A percentile compares a stretch with the other conserved stretches of the same genome.
Conservation (phyloP, 352 stramenopile genomes). For the Phytophthora cryptogea region DNA sequence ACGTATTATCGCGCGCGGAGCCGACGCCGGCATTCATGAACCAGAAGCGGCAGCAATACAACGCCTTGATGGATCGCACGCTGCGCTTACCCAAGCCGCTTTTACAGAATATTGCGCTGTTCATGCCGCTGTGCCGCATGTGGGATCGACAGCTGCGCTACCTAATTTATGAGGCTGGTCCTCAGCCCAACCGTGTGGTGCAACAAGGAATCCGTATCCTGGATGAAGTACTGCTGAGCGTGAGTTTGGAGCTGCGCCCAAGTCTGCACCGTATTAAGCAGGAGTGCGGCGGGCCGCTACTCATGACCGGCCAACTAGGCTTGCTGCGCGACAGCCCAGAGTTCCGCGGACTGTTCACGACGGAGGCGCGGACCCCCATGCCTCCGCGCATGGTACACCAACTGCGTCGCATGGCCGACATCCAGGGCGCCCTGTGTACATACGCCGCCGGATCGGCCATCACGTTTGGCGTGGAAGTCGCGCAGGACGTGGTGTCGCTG, state of each 20-base stretch:
- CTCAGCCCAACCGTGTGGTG: constrained; percentile 79
- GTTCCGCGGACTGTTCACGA: constrained; percentile 66
- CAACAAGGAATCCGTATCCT: constrained; percentile 80
- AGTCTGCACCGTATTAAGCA: constrained; percentile 59
- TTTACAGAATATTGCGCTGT: constrained; percentile 79
- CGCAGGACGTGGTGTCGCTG: constrained; percentile 76
- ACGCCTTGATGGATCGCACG: constrained; percentile 66
- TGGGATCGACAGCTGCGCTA: constrained; percentile 86
- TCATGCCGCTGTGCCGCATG: constrained; percentile 70
- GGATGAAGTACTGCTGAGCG: constrained; percentile 81
- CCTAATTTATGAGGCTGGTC: constrained; percentile 71
- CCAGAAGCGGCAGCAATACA: constrained; percentile 46
- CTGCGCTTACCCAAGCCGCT: constrained; percentile 79
- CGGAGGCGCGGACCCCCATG: constrained; percentile 55
- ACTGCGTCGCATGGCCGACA: constrained; percentile 75
- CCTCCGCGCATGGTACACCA: constrained; percentile 56
- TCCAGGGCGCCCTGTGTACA: constrained; percentile 71
- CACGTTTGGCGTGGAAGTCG: constrained; percentile 79
- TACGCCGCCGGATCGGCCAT: constrained; percentile 70
- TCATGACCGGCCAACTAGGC: constrained; percentile 67
- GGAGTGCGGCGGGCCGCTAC: constrained; percentile 40
- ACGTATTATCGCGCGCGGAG: constrained; percentile 57
- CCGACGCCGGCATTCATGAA: constrained; percentile 49
- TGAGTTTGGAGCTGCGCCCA: constrained; percentile 65
- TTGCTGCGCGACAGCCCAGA: constrained; percentile 70